Conservation (phyloP, 495 filamentous ascomycete species). For the Tuber borchii region DNA sequence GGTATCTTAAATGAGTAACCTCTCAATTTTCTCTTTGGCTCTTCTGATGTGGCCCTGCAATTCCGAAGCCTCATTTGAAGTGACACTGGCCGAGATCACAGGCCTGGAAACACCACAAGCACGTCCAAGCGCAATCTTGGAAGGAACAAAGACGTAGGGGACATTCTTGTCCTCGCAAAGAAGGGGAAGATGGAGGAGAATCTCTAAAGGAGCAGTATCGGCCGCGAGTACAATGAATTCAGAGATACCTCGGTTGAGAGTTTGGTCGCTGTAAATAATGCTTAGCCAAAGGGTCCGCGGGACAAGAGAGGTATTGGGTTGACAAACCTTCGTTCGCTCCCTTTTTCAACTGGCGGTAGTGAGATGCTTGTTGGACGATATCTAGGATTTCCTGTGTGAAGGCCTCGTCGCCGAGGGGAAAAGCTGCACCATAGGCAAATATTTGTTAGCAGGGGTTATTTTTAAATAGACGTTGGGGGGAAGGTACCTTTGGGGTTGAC, state of each 20-base stretch:
- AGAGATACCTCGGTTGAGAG: conserved; percentile 77
- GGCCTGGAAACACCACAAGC: conserved; percentile 77
- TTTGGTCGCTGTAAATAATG: conserved; percentile 56
- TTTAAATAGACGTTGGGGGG: neutral
- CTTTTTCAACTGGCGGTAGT: conserved; percentile 86
- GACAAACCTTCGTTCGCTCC: conserved; percentile 56
- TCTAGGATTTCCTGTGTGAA: conserved; percentile 78
- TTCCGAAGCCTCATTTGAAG: conserved; percentile 87
- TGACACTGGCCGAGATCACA: conserved; percentile 82
- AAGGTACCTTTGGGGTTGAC: conserved; percentile 38
- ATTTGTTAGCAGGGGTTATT: conserved; percentile 22
- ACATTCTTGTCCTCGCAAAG: conserved; percentile 78
- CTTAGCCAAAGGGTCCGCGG: conserved; percentile 27
- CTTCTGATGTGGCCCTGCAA: conserved; percentile 73
- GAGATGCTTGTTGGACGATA: conserved; percentile 75
- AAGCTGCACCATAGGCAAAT: conserved; percentile 51
- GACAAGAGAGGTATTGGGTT: neutral
- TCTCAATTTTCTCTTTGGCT: conserved; percentile 92
- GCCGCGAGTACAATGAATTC: conserved; percentile 86
- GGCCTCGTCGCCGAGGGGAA: conserved; percentile 78
- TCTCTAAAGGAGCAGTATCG: conserved; percentile 77
- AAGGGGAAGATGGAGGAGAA: conserved; percentile 85
- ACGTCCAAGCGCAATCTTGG: conserved; percentile 66
- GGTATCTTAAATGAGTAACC: conserved; percentile 76
- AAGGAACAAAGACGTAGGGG: conserved; percentile 64